Conservation (phyloP, 805 yeast genomes). For the Suhomyces sp. region DNA sequence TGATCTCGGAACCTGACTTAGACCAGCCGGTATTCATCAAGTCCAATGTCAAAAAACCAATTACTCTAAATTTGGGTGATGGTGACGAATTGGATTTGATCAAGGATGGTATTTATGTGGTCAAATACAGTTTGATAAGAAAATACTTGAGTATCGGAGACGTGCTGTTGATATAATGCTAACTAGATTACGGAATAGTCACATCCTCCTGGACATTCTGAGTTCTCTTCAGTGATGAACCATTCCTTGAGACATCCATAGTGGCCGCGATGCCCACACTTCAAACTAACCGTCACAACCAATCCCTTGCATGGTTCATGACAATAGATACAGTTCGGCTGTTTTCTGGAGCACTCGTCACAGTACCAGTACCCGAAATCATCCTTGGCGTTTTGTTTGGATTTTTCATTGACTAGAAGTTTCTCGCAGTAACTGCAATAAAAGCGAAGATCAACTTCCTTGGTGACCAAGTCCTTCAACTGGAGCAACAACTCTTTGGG, state of each 20-base stretch:
- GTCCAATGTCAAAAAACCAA: constrained; percentile 16
- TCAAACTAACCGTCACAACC: constrained; percentile 51
- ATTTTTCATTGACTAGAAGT: constrained; percentile 56
- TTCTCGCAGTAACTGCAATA: constrained; percentile 62
- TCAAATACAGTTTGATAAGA: constrained; percentile 53
- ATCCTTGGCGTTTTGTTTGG: constrained; percentile 32
- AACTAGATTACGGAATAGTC: constrained; percentile 20
- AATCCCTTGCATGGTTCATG: constrained; percentile 73
- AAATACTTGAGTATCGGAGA: constrained; percentile 36
- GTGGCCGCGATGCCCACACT: constrained; percentile 89
- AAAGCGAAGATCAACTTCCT: constrained; percentile 38
- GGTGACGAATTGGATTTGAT: constrained; percentile 41
- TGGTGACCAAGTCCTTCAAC: constrained; percentile 30
- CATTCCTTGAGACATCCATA: constrained; percentile 74
- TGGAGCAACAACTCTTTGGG: constrained; percentile 27
- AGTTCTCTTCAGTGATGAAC: constrained; percentile 63
- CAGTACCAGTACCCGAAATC: constrained; percentile 83
- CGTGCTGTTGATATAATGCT: constrained; percentile 29
- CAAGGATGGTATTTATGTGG: constrained; percentile 68
- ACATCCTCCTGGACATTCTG: constrained; percentile 82
- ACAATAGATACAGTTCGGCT: constrained; percentile 75
- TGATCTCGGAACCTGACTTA: constrained; percentile 79
- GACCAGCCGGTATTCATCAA: constrained; percentile 74
- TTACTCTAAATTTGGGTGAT: constrained; percentile 23
- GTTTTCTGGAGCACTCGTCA: constrained; percentile 58